phyloP scores from a whole-genome alignment of 345 rosid species.

The Zanthoxylum bungeanum region DNA sequence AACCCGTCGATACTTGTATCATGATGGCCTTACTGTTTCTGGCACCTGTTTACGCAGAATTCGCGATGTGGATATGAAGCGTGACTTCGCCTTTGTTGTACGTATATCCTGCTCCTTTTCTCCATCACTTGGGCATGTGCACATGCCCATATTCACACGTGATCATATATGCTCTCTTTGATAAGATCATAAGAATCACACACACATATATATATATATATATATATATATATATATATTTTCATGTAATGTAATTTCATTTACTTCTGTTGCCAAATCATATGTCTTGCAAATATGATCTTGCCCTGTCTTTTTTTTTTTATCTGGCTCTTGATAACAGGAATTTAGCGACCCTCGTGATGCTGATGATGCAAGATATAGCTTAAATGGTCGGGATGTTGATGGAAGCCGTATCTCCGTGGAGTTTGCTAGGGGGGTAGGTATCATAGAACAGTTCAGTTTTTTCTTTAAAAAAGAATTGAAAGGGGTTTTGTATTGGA shows the following conservation, averaged over 20 bases:
- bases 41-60: conserved; percentile 96
- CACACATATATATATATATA: too few relatives aligned
- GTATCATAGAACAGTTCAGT: neutral
- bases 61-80: conserved; percentile 99
- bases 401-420: conserved; percentile 92
- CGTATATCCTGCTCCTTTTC: conserved; percentile 26
- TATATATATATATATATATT: too few relatives aligned
- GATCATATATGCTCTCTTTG: too few relatives aligned
- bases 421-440: conserved; percentile 89
- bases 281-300: conserved; percentile 28
- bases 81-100: conserved; percentile 98
- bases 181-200: too few relatives aligned
- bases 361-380: conserved; percentile 90
- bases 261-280: neutral
- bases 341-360: conserved; percentile 94
- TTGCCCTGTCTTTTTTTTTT: conserved; percentile 8
- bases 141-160: neutral
- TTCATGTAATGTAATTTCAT: neutral
- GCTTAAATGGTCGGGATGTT: conserved; percentile 72
- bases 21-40: conserved; percentile 99
- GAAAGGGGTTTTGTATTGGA: neutral
- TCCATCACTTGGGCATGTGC: neutral
- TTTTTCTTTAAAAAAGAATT: neutral
- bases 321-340: conserved; percentile 39
- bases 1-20: conserved; percentile 79